Evolutionary conservation across 306 rosid genomes (phyloP).

Genomic region (Cyclanthera cordifolia): DNA sequence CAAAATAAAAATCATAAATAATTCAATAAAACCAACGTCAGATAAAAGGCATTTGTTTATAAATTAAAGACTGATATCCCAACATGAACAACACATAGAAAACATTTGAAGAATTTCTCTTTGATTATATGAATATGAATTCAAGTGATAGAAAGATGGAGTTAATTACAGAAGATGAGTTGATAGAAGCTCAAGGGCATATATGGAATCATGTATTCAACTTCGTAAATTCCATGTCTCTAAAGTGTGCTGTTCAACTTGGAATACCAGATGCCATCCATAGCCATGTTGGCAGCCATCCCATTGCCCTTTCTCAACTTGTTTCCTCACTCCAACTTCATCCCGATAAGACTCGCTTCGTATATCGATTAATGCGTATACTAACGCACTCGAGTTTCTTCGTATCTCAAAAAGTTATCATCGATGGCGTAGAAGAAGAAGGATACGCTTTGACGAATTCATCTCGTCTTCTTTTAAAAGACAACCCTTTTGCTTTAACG

Average conservation of each 20-base stretch:
- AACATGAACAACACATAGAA: too few relatives aligned
- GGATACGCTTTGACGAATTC: constrained; percentile 31
- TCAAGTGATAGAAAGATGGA: not conserved
- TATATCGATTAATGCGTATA: constrained; percentile 37
- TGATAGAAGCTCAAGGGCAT: constrained; percentile 26
- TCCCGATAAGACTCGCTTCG: constrained; percentile 18
- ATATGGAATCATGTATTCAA: constrained; percentile 27
- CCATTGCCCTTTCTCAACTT: constrained; percentile 30
- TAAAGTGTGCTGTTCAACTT: constrained; percentile 18
- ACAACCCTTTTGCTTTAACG: constrained; percentile 16
- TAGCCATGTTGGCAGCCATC: constrained; percentile 23
- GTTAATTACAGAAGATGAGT: not conserved
- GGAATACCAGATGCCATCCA: constrained; percentile 26
- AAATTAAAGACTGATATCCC: too few relatives aligned
- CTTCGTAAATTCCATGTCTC: constrained; percentile 27
- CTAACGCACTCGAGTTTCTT: constrained; percentile 37
- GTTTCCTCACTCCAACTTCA: constrained; percentile 24
- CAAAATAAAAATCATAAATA: too few relatives aligned
- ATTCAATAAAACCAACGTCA: too few relatives aligned
- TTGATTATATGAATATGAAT: too few relatives aligned
- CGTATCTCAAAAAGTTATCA: not conserved
- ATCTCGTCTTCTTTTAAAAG: constrained; percentile 32
- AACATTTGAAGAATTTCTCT: too few relatives aligned
- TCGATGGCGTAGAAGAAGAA: constrained; percentile 14
- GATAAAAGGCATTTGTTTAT: too few relatives aligned